phyloP scores from a whole-genome alignment of 345 rosid genomes.

The Rubroshorea leprosula region DNA sequence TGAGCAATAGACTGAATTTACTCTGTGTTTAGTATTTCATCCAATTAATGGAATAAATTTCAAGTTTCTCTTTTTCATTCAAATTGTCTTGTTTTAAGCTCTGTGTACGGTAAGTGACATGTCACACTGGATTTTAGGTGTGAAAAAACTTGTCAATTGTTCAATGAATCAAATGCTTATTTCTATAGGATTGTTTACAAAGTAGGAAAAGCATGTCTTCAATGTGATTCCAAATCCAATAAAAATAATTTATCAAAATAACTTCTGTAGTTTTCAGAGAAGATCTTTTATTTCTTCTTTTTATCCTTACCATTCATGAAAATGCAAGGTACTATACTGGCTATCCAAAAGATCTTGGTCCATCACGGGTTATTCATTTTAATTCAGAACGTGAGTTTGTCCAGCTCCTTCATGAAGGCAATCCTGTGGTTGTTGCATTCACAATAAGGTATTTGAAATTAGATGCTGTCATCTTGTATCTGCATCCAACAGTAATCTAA shows the following conservation, averaged over 20 bases:
- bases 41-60: no score
- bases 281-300: neutral
- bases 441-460: slow-evolving; percentile 56
- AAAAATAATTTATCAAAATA: neutral
- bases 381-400: slow-evolving; percentile 90
- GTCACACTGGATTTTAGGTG: neutral
- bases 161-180: neutral
- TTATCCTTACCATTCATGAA: neutral
- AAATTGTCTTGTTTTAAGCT: no score
- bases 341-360: slow-evolving; percentile 84
- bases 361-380: slow-evolving; percentile 71
- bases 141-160: no score
- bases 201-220: neutral
- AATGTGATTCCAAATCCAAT: neutral
- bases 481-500: neutral
- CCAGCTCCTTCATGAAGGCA: slow-evolving; percentile 75
- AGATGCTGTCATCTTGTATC: neutral
- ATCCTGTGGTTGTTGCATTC: slow-evolving; percentile 80
- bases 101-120: neutral
- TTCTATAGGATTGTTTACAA: neutral
- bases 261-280: neutral
- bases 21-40: neutral
- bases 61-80: no score
- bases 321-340: slow-evolving; percentile 72
- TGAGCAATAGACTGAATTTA: neutral